These are phyloP conservation scores for Polychaeton citri DNA, from an alignment of 2,329 filamentous ascomycete genomes.

Conservation along the genomic window DNA sequence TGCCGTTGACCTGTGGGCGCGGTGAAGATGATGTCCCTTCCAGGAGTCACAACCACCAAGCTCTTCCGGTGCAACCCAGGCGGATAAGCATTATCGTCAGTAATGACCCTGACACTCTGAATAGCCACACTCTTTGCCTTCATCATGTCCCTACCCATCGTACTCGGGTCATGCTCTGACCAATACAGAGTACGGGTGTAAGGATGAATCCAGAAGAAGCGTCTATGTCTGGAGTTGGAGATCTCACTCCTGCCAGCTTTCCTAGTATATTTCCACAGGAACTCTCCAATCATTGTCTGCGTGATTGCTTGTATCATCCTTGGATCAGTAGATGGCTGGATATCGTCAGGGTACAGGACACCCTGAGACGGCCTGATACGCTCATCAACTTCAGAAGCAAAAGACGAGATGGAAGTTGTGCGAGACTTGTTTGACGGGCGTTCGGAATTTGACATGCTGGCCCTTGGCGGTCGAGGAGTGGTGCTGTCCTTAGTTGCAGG, in stretches of 20 bases:
- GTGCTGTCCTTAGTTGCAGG: slow-evolving; percentile 31
- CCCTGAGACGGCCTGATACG: slow-evolving; percentile 47
- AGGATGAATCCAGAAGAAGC: slow-evolving; percentile 98
- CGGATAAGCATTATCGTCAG: slow-evolving; percentile 88
- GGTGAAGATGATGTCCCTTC: slow-evolving; percentile 83
- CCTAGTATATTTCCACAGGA: slow-evolving; percentile 96
- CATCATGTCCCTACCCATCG: slow-evolving; percentile 63
- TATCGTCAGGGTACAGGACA: slow-evolving; percentile 43
- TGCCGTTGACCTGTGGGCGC: slow-evolving; percentile 87
- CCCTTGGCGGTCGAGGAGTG: slow-evolving; percentile 41
- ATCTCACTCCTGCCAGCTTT: slow-evolving; percentile 81
- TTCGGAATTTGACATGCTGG: slow-evolving; percentile 11
- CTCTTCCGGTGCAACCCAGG: slow-evolving; percentile 92
- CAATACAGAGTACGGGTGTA: slow-evolving; percentile 95
- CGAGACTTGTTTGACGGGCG: not conserved
- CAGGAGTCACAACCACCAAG: slow-evolving; percentile 77
- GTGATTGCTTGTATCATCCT: slow-evolving; percentile 99
- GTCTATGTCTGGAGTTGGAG: slow-evolving; percentile 77
- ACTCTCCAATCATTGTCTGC: slow-evolving; percentile 98
- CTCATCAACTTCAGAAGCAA: slow-evolving; percentile 83
- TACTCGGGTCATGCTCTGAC: slow-evolving; percentile 79
- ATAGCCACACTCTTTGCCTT: slow-evolving; percentile 83
- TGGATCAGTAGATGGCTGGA: slow-evolving; percentile 65
- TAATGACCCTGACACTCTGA: slow-evolving; percentile 80
- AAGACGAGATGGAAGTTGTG: slow-evolving; percentile 66